Conservation (phyloP, 345 rosid species). For the Pseudoturritis turrita region DNA sequence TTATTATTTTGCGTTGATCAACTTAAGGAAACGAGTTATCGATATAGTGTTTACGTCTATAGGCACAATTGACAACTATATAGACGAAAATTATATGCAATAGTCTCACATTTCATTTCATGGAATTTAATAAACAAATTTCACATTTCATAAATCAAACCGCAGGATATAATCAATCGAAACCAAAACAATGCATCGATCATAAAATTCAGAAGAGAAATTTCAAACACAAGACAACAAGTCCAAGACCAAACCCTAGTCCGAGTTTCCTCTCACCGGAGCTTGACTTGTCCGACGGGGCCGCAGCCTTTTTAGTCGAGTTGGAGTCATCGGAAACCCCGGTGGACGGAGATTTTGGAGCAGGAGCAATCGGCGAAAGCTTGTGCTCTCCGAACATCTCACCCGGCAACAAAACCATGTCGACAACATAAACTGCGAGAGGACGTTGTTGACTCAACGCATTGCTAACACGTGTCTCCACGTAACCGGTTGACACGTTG, state of each 20-base stretch:
- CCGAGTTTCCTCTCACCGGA: slow-evolving; percentile 35
- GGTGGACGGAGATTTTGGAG: slow-evolving; percentile 17
- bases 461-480: slow-evolving; percentile 61
- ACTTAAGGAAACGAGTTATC: background rate
- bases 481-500: slow-evolving; percentile 65
- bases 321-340: background rate
- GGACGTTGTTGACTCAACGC: slow-evolving; percentile 46
- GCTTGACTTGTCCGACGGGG: slow-evolving; percentile 26
- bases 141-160: background rate
- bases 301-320: slow-evolving; percentile 34
- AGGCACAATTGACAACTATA: background rate
- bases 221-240: slow-evolving; percentile 50
- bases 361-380: slow-evolving; percentile 42
- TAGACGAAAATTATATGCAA: background rate
- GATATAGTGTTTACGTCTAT: background rate
- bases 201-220: slow-evolving; percentile 32
- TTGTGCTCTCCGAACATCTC: slow-evolving; percentile 48
- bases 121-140: slow-evolving; percentile 2
- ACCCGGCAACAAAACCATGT: slow-evolving; percentile 69
- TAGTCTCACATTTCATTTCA: background rate
- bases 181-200: background rate
- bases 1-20: background rate
- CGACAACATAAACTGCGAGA: slow-evolving; percentile 72
- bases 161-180: background rate
- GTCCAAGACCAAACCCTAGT: slow-evolving; percentile 47